Percentiles rank a stretch among this genome's conserved stretches.
phyloP scores from a whole-genome alignment of 345 rosid species.

The Rubroshorea leprosula region DNA sequence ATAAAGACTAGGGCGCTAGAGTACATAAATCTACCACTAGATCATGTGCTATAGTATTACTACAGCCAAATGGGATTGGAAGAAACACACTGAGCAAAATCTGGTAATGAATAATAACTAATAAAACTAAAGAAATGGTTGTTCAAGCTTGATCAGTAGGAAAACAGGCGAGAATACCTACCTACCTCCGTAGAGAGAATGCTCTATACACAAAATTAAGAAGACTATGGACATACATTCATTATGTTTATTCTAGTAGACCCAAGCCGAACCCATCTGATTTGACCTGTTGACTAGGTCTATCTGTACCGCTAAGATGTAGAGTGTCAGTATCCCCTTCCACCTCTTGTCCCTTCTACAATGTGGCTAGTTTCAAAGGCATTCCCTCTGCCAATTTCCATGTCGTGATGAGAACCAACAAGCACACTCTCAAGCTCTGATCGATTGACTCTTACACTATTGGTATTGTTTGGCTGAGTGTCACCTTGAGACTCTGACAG shows the following conservation, averaged over 20 bases:
- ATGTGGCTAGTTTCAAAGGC: no score
- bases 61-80: no score
- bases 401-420: conserved; percentile 37
- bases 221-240: not conserved
- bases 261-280: no score
- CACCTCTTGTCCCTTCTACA: no score
- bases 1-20: no score
- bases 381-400: no score
- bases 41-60: no score
- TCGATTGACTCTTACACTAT: conserved; percentile 26
- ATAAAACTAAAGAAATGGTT: not conserved
- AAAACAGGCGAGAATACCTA: not conserved
- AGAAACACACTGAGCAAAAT: not conserved
- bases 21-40: no score
- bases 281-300: not conserved
- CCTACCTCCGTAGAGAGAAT: not conserved
- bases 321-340: conserved; percentile 9
- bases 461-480: conserved; percentile 24
- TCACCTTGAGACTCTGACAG: conserved; percentile 52
- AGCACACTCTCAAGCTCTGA: conserved; percentile 48
- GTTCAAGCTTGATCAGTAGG: no score
- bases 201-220: not conserved
- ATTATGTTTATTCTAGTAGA: not conserved
- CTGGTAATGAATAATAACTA: not conserved
- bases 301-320: not conserved